Conservation (phyloP, 106 monocot species). For the Phalaenopsis aphrodite region DNA sequence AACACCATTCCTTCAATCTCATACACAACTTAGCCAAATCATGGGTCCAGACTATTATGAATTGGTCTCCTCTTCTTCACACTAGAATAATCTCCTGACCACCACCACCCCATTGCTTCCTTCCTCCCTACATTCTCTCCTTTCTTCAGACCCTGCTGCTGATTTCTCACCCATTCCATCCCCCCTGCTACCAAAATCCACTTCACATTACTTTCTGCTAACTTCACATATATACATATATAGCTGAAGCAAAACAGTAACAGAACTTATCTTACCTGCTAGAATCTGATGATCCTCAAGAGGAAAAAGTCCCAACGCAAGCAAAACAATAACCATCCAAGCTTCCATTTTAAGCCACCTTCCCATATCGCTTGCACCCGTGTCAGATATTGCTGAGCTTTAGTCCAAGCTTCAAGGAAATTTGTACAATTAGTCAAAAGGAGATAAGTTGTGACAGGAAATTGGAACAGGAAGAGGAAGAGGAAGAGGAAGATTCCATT, state of each 20-base stretch:
- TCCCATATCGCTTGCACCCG: neutral
- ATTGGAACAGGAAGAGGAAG: too few species aligned
- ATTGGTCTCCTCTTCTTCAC: constrained; percentile 16
- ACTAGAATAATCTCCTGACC: constrained; percentile 19
- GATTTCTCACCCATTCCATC: neutral
- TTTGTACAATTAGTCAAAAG: constrained; percentile 2
- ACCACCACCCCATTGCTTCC: constrained; percentile 19
- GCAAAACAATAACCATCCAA: constrained; percentile 1
- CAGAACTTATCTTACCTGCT: constrained; percentile 11
- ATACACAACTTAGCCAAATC: neutral
- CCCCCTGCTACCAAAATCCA: neutral
- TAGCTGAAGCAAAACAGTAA: neutral
- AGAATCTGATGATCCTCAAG: constrained; percentile 13
- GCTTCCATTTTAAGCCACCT: neutral
- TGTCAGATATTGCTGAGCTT: neutral
- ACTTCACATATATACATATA: neutral
- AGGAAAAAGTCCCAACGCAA: constrained; percentile 6
- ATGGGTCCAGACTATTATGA: constrained; percentile 31
- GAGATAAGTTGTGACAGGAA: neutral
- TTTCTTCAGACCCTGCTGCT: neutral
- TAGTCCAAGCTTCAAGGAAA: neutral
- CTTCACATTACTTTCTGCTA: neutral
- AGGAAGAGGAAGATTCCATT: constrained; percentile 10
- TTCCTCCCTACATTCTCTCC: neutral
- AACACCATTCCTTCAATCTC: neutral